These are phyloP conservation scores for Chenopodium formosanum DNA, from an alignment of 148 eudicot genomes.

Conservation along the genomic window DNA sequence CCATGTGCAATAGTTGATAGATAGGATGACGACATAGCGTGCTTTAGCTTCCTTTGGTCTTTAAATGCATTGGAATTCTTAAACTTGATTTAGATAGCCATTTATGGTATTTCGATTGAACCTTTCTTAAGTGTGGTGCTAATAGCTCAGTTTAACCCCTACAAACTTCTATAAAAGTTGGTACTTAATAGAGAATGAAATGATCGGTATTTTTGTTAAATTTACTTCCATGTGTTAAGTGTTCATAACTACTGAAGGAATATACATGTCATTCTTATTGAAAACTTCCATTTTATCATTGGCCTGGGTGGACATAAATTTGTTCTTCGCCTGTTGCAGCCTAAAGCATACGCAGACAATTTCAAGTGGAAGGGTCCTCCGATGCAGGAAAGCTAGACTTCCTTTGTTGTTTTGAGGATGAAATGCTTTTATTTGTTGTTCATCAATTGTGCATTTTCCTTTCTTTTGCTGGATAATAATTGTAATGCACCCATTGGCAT, in stretches of 20 bases:
- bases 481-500: constrained; percentile 10
- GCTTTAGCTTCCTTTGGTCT: not conserved
- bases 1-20: not conserved
- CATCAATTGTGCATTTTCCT: constrained; percentile 2
- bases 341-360: constrained; percentile 56
- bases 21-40: not conserved
- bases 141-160: not conserved
- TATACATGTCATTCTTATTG: not conserved
- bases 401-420: constrained; percentile 13
- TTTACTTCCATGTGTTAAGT: not conserved
- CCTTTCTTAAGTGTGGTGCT: not conserved
- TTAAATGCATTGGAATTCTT: no score
- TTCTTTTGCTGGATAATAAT: constrained; percentile 27
- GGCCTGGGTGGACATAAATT: not conserved
- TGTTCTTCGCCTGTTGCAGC: constrained; percentile 30
- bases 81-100: not conserved
- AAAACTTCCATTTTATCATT: not conserved
- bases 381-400: constrained; percentile 22
- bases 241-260: not conserved
- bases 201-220: not conserved
- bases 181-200: not conserved
- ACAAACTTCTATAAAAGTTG: no score
- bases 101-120: not conserved
- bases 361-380: constrained; percentile 66
- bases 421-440: constrained; percentile 18